Evolutionary conservation across 2,329 filamentous ascomycete genomes (phyloP).

Genomic region (Colletotrichum chlorophyti): DNA sequence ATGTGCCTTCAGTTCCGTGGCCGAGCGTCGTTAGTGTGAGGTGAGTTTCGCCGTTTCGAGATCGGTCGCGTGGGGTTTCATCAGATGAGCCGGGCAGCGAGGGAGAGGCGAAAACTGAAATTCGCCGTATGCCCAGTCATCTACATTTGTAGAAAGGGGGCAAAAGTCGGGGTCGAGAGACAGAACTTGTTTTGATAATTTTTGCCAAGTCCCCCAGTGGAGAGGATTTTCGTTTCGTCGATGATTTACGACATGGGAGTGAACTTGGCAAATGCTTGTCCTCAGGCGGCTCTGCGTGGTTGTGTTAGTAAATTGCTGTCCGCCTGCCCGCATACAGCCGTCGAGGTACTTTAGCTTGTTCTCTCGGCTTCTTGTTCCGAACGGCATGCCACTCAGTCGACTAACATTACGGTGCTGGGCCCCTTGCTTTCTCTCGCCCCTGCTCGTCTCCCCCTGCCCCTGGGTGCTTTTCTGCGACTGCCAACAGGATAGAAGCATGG

Average conservation of each 20-base stretch:
- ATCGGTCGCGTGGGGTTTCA: slow-evolving; percentile 13
- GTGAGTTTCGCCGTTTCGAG: slow-evolving; percentile 25
- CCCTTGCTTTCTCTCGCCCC: neutral
- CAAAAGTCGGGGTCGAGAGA: no score
- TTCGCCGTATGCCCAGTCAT: no score
- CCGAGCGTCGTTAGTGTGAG: slow-evolving; percentile 11
- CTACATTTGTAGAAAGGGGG: no score
- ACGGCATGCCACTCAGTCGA: no score
- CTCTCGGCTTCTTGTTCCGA: neutral
- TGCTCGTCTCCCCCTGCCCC: neutral
- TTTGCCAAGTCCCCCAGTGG: slow-evolving; percentile 17
- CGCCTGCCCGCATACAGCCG: neutral
- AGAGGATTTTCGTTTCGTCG: slow-evolving; percentile 16
- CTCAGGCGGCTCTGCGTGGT: slow-evolving; percentile 9
- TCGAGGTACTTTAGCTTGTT: neutral
- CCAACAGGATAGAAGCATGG: no score
- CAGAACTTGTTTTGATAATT: slow-evolving; percentile 17
- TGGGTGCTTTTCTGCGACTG: no score
- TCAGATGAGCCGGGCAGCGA: slow-evolving; percentile 14
- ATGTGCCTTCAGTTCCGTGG: slow-evolving; percentile 10
- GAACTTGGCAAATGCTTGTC: slow-evolving; percentile 20
- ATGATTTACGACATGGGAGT: slow-evolving; percentile 11
- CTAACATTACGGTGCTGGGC: no score
- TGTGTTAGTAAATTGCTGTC: neutral
- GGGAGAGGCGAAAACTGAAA: neutral